Base-by-base conservation (phyloP, 352 stramenopile species). In the Phytophthora macrochlamydospora region DNA sequence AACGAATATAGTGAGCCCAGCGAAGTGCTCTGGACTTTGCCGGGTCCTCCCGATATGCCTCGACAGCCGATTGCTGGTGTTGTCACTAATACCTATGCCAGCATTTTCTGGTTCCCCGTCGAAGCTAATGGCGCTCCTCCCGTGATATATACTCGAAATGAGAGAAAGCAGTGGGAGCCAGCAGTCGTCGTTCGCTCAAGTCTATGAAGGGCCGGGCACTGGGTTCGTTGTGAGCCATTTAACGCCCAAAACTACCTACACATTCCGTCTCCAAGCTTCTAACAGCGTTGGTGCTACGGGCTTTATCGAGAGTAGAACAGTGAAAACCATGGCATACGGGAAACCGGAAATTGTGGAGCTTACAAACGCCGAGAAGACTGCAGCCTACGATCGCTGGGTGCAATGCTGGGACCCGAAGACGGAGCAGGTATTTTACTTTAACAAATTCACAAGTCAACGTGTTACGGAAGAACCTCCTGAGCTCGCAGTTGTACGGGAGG, bases 361-460 rank as follows among this genome's bases (percentile, higher is more conserved):
- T 7, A 78, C 69, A 33, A 74, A 28, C 31, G 59, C 48, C 0
- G 85, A 88, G 43, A 63, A 81, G 48, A 75, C 46, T 13, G 51
- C 65, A 38, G 63, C 67, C 0, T 83, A 80, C 46, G 77, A 90
- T 50, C 78, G 78, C 0, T 97, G 90, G 90, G 79, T 95, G 8
- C 86, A 93, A 60, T 97, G 88, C 73, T 97, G 90, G 90, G 90
- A 97, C 38, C 78, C 78, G 35, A 91, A 89, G 62, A 78, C 85
- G 7, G 87, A 96, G 61, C 75, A 92, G 57, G 82, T 95, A 0
- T 97, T 97, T 64, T 97, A 89, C 70, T 97, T 95, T 72, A 94
- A 97, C 71, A 90, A 90, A 65, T 92, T 86, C 31, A 93, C 85
- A 3, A 87, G 81, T 37, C 83, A 92, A 59, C 83, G 78, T 12